Base-by-base conservation (phyloP, 2,329 filamentous ascomycete genomes). In the Epichloe bromicola region DNA sequence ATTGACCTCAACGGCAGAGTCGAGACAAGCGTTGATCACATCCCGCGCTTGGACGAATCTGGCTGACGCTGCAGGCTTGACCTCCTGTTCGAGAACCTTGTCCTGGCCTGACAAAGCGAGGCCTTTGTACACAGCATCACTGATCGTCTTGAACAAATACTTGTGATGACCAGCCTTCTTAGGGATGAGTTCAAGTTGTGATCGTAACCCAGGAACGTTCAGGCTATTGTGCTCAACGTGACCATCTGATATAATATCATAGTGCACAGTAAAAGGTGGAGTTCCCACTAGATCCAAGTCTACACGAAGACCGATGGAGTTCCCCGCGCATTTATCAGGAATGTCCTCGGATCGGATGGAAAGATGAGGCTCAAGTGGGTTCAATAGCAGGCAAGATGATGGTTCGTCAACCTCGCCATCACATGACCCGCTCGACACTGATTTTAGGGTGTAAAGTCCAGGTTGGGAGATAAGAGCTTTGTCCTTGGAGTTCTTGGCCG, bases 291-390 rank as follows among this genome's bases (percentile, higher is more conserved):
- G 75, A 63, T 97, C 89, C 47, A 98, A 71, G 61, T 93, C 86
- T 41, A 98, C 87, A 11, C 85, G 80, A 50, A 98, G 76, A 40
- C 93, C 93, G 55, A 98, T 87, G 0, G 93, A 88, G 61, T 89
- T 95, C 46, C 90, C 89, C 37, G 90, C 91, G 65, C 93, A 98
- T 64, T 94, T 95, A 66, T 98, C 93, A 49, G 88, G 86, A 42
- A 98, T 89, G 55, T 89, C 84, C 59, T 95, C 86, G 6, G 82
- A 76, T 34, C 77, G 78, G 47, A 98, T 72, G 4, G 79, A 74
- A 52, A 98, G 66, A 51, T 84, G 80, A 10, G 93, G 93, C 67
- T 95, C 84, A 0, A 93, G 83, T 5, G 93, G 93, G 57, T 97
- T 98, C 57, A 94, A 76, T 50, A 98, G 72, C 53, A 95, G 74